A percentile compares a stretch with the other conserved stretches of the same genome.
Conservation (phyloP, 2,329 filamentous ascomycete species). For the Cercospora sojina region DNA sequence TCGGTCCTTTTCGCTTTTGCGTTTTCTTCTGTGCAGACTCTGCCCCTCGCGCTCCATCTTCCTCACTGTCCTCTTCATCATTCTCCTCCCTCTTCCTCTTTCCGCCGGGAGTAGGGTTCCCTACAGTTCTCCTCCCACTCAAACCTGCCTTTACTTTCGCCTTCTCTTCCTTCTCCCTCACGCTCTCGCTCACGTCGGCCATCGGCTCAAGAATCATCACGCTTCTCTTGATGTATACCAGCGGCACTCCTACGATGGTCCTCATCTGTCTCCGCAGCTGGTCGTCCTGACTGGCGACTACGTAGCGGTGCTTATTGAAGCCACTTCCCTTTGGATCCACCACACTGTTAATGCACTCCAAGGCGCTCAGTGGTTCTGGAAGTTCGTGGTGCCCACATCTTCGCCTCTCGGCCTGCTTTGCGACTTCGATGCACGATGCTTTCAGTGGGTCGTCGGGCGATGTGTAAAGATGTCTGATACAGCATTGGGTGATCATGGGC, state of each 20-base stretch:
- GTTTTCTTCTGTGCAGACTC: slow-evolving; percentile 51
- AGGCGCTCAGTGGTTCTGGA: slow-evolving; percentile 65
- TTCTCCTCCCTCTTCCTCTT: slow-evolving; percentile 36
- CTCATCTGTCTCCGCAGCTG: slow-evolving; percentile 64
- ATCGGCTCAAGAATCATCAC: slow-evolving; percentile 80
- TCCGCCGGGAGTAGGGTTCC: slow-evolving; percentile 19
- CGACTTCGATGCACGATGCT: slow-evolving; percentile 66
- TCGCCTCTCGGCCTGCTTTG: slow-evolving; percentile 72
- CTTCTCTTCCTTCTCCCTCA: slow-evolving; percentile 67
- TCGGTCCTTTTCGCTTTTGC: slow-evolving; percentile 60
- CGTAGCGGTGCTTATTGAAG: slow-evolving; percentile 75
- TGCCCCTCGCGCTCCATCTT: slow-evolving; percentile 25
- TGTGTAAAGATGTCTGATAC: slow-evolving; percentile 74
- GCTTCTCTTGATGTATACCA: slow-evolving; percentile 75
- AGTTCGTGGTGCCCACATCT: slow-evolving; percentile 77
- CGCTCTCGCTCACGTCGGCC: slow-evolving; percentile 63
- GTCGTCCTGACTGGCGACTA: slow-evolving; percentile 71
- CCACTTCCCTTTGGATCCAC: slow-evolving; percentile 73
- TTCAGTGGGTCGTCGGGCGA: slow-evolving; percentile 38
- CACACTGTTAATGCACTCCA: slow-evolving; percentile 70
- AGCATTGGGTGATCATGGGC: slow-evolving; percentile 80
- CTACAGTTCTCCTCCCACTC: slow-evolving; percentile 37
- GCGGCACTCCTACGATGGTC: slow-evolving; percentile 67
- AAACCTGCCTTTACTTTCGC: slow-evolving; percentile 72
- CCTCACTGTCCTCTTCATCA: slow-evolving; percentile 31